Conservation (phyloP, 345 rosid genomes). For the Murraya paniculata region DNA sequence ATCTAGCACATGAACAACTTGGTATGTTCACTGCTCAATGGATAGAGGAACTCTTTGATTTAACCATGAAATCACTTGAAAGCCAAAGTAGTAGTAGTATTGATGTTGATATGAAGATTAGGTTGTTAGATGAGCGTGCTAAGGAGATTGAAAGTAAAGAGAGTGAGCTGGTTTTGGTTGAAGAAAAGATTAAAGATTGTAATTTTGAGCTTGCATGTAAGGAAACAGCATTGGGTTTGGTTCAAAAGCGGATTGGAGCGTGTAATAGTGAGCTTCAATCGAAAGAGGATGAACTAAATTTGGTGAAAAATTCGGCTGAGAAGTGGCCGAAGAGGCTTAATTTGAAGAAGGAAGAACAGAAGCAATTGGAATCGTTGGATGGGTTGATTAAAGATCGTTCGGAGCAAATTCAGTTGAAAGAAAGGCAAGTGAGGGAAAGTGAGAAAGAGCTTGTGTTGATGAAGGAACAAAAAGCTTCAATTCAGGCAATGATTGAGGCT, state of each 20-base stretch:
- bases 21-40: neutral
- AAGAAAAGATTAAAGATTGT: slow-evolving; percentile 8
- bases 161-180: neutral
- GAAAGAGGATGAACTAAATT: slow-evolving; percentile 2
- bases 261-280: neutral
- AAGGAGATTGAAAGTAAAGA: neutral
- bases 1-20: neutral
- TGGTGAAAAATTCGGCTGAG: neutral
- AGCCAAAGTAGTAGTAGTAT: neutral
- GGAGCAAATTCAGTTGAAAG: slow-evolving; percentile 13
- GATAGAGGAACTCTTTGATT: slow-evolving; percentile 7
- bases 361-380: neutral
- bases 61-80: neutral
- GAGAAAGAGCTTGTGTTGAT: neutral
- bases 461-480: slow-evolving; percentile 4
- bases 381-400: neutral
- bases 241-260: neutral
- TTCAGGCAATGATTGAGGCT: slow-evolving; percentile 5
- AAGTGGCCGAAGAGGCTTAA: neutral
- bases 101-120: neutral
- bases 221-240: neutral
- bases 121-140: neutral
- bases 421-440: neutral
- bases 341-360: neutral
- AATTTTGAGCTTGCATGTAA: slow-evolving; percentile 11